Conservation (phyloP, 1,284 basidiomycete species). For the Ustilago lituana region DNA sequence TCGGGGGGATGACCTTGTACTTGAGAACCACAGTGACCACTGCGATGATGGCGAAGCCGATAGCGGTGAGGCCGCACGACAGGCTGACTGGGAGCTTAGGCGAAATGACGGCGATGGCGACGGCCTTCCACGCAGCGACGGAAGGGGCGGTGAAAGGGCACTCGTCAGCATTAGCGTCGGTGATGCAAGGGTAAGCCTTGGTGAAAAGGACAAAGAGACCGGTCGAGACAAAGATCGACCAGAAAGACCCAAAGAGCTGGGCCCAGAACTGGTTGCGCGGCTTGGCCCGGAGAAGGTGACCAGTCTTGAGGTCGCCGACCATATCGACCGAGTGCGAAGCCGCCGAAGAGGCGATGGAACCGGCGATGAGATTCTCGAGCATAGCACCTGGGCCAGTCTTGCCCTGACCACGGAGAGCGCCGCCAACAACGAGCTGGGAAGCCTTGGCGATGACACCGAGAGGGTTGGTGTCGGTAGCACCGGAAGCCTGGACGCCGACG, state of each 20-base stretch:
- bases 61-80: constrained; percentile 73
- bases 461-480: constrained; percentile 64
- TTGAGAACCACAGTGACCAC: constrained; percentile 72
- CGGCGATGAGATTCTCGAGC: constrained; percentile 74
- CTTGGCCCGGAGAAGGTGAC: constrained; percentile 76
- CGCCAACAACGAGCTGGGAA: constrained; percentile 60
- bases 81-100: constrained; percentile 52
- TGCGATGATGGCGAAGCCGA: constrained; percentile 72
- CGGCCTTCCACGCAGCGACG: constrained; percentile 75
- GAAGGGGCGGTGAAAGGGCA: constrained; percentile 75
- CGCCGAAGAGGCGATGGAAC: constrained; percentile 73
- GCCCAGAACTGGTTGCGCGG: constrained; percentile 77
- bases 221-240: constrained; percentile 47
- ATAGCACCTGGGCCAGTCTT: constrained; percentile 71
- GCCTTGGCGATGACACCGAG: constrained; percentile 57
- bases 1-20: constrained; percentile 72
- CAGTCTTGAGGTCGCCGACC: constrained; percentile 79
- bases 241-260: constrained; percentile 65
- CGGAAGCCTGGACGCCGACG: constrained; percentile 72
- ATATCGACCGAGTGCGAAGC: constrained; percentile 76
- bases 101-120: constrained; percentile 72
- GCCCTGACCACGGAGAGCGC: constrained; percentile 55
- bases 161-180: constrained; percentile 60
- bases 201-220: constrained; percentile 58
- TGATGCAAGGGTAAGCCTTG: constrained; percentile 76